Evolutionary conservation across 2,329 filamentous ascomycete genomes (phyloP).

Genomic region (Bipolaris zeicola): DNA sequence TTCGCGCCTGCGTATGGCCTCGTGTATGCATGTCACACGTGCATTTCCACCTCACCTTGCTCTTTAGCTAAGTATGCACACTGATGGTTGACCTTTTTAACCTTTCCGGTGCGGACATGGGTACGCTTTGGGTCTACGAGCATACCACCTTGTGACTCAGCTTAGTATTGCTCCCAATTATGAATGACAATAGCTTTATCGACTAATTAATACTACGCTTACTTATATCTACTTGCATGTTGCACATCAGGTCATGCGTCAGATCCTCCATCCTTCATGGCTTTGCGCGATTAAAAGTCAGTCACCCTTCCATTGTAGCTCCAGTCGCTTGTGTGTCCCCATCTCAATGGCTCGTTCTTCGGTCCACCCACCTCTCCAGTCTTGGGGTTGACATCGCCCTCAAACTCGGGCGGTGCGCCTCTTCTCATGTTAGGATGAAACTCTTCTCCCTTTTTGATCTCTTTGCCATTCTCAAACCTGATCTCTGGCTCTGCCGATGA

Average conservation of each 20-base stretch:
- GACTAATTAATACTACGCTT: too few relatives aligned
- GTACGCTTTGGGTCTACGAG: background rate
- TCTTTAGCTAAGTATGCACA: background rate
- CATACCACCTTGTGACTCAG: too few relatives aligned
- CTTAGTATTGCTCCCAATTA: too few relatives aligned
- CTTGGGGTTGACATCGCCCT: conserved; percentile 87
- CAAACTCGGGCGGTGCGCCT: conserved; percentile 87
- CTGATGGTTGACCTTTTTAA: background rate
- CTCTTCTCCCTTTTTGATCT: conserved; percentile 64
- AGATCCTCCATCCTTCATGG: background rate
- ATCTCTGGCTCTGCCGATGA: conserved; percentile 9
- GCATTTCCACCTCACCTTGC: background rate
- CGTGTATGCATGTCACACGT: background rate
- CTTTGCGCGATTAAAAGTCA: conserved; percentile 65
- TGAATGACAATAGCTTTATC: too few relatives aligned
- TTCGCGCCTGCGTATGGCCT: background rate
- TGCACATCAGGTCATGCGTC: too few relatives aligned
- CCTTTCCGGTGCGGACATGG: background rate
- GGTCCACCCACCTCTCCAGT: conserved; percentile 96
- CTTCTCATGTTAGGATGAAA: conserved; percentile 73
- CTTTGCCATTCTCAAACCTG: conserved; percentile 33
- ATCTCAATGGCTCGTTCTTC: conserved; percentile 93
- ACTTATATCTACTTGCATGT: too few relatives aligned
- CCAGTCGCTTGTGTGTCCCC: conserved; percentile 80
- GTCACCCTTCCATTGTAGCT: conserved; percentile 95